Base-by-base conservation (phyloP, 2,329 filamentous ascomycete species). In the Aspergillus sp. region DNA sequence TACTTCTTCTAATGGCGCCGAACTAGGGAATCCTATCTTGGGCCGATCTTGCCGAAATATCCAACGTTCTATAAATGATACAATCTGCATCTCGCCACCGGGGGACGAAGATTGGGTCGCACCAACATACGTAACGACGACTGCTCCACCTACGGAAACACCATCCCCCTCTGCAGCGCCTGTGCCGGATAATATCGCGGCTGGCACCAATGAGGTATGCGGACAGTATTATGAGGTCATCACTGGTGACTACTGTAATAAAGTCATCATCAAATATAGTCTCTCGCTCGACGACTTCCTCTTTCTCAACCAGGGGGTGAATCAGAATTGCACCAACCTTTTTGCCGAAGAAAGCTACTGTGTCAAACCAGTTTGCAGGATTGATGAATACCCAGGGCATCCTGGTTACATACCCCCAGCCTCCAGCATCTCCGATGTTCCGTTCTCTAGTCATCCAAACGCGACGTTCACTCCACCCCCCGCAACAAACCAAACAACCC, bases 311-410 rank as follows among this genome's bases (percentile, higher is more conserved):
- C 25, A 51, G 7, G 49, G 53, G 2, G 19, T 62, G 6, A 54
- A 58, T 22, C n/a, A 19, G 9, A 51, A 59, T 31, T 62, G 54
- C 45, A 62, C 50, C 11, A 62, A 62, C 15, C 54, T 62, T 5
- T 49, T 41, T 17, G 30, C 50, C 23, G 19, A 57, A 25, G 25
- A 46, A 38, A 34, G n/a, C 38, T 61, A 61, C 47, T 61, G 53
- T 41, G 59, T 61, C 13, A 15, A 31, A 9, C 30, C 30, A 31
- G 30, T 9, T 5, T 5, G 30, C 6, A 5, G 6, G 6, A 31
- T 31, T 9, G 30, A 31, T 9, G 30, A 31, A 31, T 31, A 31
- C 9, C 30, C 30, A 5, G 30, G 30, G 5, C 30, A 31, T 31
- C 30, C 30, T 6, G 30, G 30, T 5, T 31, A 31, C 9, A 9